These are phyloP conservation scores for Maudiozyma humilis DNA, from an alignment of 1,139 yeast species.

Conservation along the genomic window DNA sequence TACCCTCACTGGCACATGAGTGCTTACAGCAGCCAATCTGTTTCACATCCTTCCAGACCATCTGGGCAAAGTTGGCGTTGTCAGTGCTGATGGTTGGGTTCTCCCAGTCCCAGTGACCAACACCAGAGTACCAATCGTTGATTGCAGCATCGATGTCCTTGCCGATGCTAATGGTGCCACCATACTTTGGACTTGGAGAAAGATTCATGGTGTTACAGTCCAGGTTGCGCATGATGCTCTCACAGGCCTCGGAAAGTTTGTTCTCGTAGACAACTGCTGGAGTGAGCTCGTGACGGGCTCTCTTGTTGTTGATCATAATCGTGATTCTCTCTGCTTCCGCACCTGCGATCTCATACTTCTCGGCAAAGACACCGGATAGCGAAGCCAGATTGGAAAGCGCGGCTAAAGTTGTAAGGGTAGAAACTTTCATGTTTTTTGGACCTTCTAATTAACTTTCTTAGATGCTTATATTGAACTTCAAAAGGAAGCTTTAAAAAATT, in stretches of 20 bases:
- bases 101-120: background rate
- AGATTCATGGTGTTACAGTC: background rate
- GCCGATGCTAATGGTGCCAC: constrained; percentile 1
- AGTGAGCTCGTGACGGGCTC: background rate
- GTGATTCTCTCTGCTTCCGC: background rate
- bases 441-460: constrained; percentile 27
- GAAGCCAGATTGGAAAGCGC: background rate
- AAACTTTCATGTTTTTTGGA: constrained; percentile 4
- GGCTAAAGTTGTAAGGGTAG: background rate
- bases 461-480: constrained; percentile 26
- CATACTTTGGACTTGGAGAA: background rate
- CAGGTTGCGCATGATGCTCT: background rate
- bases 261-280: background rate
- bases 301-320: background rate
- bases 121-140: constrained; percentile 1
- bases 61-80: background rate
- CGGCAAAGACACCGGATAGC: background rate
- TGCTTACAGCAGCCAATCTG: background rate
- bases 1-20: background rate
- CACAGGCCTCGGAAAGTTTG: constrained; percentile 1
- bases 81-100: background rate
- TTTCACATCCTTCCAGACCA: background rate
- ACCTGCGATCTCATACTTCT: constrained; percentile 1
- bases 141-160: background rate
- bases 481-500: constrained; percentile 26